Conservation (phyloP, 1,284 basidiomycete species). For the Microbotryum saponariae region DNA sequence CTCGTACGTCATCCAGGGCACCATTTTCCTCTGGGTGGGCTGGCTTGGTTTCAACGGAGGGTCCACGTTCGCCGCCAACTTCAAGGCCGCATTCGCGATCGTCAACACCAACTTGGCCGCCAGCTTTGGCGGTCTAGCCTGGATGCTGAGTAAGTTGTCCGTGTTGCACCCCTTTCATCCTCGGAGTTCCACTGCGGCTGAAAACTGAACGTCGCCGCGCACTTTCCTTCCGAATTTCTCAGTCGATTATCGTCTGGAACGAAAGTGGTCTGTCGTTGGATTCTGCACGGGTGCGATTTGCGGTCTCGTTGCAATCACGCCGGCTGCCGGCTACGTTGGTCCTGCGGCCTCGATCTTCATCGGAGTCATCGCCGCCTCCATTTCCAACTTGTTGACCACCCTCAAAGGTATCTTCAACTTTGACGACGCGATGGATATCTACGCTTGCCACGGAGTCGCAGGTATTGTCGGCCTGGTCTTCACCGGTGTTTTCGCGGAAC, state of each 20-base stretch:
- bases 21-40: constrained; percentile 38
- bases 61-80: constrained; percentile 42
- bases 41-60: constrained; percentile 41
- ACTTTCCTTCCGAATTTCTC: constrained; percentile 11
- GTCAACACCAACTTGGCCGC: constrained; percentile 44
- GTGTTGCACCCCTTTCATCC: no score
- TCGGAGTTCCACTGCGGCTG: no score
- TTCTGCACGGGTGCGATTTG: constrained; percentile 58
- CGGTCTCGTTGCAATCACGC: constrained; percentile 84
- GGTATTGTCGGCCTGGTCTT: constrained; percentile 80
- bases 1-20: constrained; percentile 43
- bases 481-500: constrained; percentile 69
- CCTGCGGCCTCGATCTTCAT: constrained; percentile 62
- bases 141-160: constrained; percentile 37
- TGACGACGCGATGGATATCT: constrained; percentile 60
- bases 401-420: constrained; percentile 52
- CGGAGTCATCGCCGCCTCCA: constrained; percentile 63
- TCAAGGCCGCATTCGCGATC: constrained; percentile 43
- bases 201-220: not conserved
- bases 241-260: constrained; percentile 43
- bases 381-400: constrained; percentile 82
- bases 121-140: constrained; percentile 41
- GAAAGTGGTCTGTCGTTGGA: constrained; percentile 57
- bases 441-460: constrained; percentile 61
- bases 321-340: constrained; percentile 46